A percentile compares a stretch with the other conserved stretches of the same genome.
Evolutionary conservation across 176 grass and related monocot species (phyloP).

Genomic region (Avena sativa): DNA sequence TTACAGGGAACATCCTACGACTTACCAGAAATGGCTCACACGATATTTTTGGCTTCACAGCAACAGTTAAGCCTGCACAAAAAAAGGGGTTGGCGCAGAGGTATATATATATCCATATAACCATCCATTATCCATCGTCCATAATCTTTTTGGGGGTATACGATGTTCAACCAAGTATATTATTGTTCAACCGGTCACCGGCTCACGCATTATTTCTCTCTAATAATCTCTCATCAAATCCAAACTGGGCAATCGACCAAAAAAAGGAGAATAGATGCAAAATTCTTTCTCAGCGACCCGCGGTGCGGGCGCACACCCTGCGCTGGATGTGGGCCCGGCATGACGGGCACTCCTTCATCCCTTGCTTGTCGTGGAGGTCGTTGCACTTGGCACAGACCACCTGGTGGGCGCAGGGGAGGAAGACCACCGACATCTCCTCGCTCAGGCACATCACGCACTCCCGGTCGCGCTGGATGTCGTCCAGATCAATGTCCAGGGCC

Average conservation of each 20-base stretch:
- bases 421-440: conserved; percentile 92
- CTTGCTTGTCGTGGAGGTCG: conserved; percentile 84
- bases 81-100: not conserved
- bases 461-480: conserved; percentile 79
- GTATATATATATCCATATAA: conserved; percentile 47
- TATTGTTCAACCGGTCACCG: conserved; percentile 38
- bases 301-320: conserved; percentile 61
- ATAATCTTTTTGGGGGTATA: not conserved
- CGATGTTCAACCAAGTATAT: conserved; percentile 44
- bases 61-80: not conserved
- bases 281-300: conserved; percentile 37
- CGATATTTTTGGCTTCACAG: conserved; percentile 5
- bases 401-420: conserved; percentile 88
- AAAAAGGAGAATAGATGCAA: conserved; percentile 18
- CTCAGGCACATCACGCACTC: conserved; percentile 96
- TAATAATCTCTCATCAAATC: conserved; percentile 50
- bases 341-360: conserved; percentile 93
- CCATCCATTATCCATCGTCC: conserved; percentile 36
- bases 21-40: not conserved
- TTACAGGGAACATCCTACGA: not conserved
- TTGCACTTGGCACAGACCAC: conserved; percentile 85
- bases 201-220: conserved; percentile 59
- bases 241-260: conserved; percentile 53
- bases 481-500: conserved; percentile 49
- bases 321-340: conserved; percentile 86